Evolutionary conservation across 2,329 filamentous ascomycete genomes (phyloP).

Genomic region (Alternaria angustiovoidea): DNA sequence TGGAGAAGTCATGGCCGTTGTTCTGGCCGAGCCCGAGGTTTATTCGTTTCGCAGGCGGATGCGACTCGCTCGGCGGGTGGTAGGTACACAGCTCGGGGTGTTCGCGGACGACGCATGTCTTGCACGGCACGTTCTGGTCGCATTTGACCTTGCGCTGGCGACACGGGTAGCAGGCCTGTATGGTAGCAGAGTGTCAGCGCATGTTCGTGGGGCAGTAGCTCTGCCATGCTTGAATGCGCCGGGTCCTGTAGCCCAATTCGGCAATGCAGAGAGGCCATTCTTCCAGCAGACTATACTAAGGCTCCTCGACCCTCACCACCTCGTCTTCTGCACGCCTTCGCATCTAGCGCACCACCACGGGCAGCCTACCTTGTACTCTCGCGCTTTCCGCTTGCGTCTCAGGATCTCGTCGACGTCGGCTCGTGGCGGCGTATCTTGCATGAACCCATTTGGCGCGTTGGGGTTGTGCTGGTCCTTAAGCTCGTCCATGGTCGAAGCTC

Average conservation of each 20-base stretch:
- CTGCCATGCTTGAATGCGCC: conserved; percentile 18
- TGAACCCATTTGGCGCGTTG: conserved; percentile 30
- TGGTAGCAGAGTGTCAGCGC: conserved; percentile 26
- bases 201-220: conserved; percentile 22
- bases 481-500: conserved; percentile 42
- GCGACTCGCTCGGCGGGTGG: conserved; percentile 51
- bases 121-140: conserved; percentile 58
- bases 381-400: conserved; percentile 59
- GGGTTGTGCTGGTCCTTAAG: conserved; percentile 35
- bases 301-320: not conserved
- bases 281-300: not conserved
- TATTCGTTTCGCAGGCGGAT: conserved; percentile 52
- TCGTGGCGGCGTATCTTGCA: conserved; percentile 51
- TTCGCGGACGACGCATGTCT: conserved; percentile 60
- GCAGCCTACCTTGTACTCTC: conserved; percentile 58
- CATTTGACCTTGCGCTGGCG: conserved; percentile 58
- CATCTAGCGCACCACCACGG: conserved; percentile 5
- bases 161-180: conserved; percentile 59
- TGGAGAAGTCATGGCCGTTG: conserved; percentile 48
- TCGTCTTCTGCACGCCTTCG: not conserved
- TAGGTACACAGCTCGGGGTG: conserved; percentile 60
- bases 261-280: conserved; percentile 16
- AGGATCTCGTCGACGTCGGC: conserved; percentile 60
- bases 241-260: conserved; percentile 27
- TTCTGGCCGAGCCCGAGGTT: conserved; percentile 44